A percentile compares a stretch with the other conserved stretches of the same genome.
phyloP scores from a whole-genome alignment of 2,329 filamentous ascomycete species.

The Penicillium sp. region DNA sequence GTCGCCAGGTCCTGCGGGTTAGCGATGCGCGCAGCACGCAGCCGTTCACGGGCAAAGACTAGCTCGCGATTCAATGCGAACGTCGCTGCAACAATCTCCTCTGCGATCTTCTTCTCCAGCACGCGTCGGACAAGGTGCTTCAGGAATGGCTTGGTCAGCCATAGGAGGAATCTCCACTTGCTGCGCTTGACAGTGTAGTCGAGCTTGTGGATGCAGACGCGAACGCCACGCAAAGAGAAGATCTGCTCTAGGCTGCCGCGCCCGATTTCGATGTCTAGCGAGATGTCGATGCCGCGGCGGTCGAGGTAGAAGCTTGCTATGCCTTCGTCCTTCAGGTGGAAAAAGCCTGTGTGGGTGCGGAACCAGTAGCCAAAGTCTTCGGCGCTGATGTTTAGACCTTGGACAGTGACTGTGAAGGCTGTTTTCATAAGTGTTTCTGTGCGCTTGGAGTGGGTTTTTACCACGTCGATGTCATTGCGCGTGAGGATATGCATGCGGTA shows the following conservation, averaged over 20 bases:
- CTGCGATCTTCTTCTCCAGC: conserved; percentile 74
- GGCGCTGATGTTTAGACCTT: conserved; percentile 79
- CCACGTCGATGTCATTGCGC: conserved; percentile 81
- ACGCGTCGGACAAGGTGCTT: conserved; percentile 76
- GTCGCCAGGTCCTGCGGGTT: conserved; percentile 76
- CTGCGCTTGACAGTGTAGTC: conserved; percentile 70
- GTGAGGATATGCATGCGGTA: conserved; percentile 79
- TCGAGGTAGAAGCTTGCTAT: conserved; percentile 85
- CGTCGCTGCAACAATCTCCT: conserved; percentile 67
- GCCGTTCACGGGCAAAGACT: conserved; percentile 78
- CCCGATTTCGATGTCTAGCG: conserved; percentile 79
- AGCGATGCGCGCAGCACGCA: conserved; percentile 81
- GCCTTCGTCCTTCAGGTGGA: conserved; percentile 76
- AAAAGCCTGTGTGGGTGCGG: conserved; percentile 70
- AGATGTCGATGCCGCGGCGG: conserved; percentile 81
- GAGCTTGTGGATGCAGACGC: conserved; percentile 82
- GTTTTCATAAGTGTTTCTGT: conserved; percentile 69
- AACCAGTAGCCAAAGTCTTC: conserved; percentile 90
- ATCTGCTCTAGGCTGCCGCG: conserved; percentile 78
- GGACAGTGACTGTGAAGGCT: conserved; percentile 72
- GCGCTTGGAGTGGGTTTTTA: conserved; percentile 68
- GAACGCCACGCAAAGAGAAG: conserved; percentile 71
- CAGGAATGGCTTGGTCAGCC: conserved; percentile 80
- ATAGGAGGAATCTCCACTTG: conserved; percentile 74
- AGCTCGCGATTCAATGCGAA: conserved; percentile 79